Evolutionary conservation across 192 early-diverging fungal genomes (phyloP).

Genomic region (Pilaira anomala): DNA sequence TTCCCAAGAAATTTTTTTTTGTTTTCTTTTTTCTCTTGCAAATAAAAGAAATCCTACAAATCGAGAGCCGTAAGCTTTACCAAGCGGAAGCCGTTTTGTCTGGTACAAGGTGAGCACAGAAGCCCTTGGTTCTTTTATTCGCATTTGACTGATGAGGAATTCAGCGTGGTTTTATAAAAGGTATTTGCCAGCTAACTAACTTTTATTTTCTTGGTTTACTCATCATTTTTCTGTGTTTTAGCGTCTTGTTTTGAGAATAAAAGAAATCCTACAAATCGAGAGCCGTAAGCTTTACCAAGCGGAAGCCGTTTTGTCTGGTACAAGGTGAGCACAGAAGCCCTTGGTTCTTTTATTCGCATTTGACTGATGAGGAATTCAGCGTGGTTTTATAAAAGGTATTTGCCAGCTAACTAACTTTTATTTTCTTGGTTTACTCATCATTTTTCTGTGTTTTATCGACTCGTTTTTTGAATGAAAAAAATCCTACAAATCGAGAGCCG

Average conservation of each 20-base stretch:
- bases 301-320: constrained; percentile 1
- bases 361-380: neutral
- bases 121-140: constrained; percentile 4
- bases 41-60: neutral
- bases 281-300: constrained; percentile 1
- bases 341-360: constrained; percentile 1
- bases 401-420: no score
- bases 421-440: no score
- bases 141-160: neutral
- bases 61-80: constrained; percentile 1
- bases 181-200: neutral
- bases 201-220: neutral
- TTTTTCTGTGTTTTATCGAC: no score
- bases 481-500: no score
- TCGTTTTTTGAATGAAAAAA: no score
- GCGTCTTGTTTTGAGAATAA: neutral
- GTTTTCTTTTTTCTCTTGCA: neutral
- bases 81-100: neutral
- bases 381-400: constrained; percentile 1
- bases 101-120: constrained; percentile 5
- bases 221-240: no score
- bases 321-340: constrained; percentile 5
- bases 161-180: neutral
- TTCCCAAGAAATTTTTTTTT: neutral
- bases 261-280: constrained; percentile 4